Base-by-base conservation (phyloP, 495 filamentous ascomycete genomes). In the Articulospora tetracladia region DNA sequence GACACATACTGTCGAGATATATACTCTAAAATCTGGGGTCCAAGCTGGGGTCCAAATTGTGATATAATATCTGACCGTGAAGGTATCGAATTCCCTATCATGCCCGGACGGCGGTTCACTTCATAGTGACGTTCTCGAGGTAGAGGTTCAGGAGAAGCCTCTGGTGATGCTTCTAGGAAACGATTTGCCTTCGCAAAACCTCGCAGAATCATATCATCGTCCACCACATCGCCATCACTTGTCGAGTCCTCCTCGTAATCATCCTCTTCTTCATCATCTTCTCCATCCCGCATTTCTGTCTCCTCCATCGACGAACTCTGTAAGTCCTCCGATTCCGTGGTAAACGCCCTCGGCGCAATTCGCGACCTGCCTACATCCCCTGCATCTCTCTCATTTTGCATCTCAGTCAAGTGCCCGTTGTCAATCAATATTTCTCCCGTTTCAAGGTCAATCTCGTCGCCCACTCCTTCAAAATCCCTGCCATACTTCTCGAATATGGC, bases 401-500 rank as follows among this genome's bases (percentile, higher is more conserved):
- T 77, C 22, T 78, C 76, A 28, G 75, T 54, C 41, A 96, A 67
- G 75, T 97, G 93, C 2, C 94, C 93, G 78, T 95, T 93, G 70
- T 97, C 79, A 30, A 96, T 86, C 15, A 93, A 79, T 26, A 98
- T 85, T 47, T 89, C 75, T 22, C 89, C 91, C 0, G 88, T 94
- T 57, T 76, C 73, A 23, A 91, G 72, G 73, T 94, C 89, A 63
- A 95, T 88, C 72, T 92, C 90, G 66, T 94, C 92, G 17, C 86
- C 91, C 27, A 91, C 76, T 26, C 85, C 89, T 3, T 82, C 83
- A 66, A 96, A 96, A 72, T 97, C 88, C 65, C 81, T 83, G 22
- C 79, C 83, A 69, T 97, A 98, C 71, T 94, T 96, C 27, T 84
- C 82, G 66, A 97, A 96, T 36, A 98, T 96, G 47, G 77, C 69